These are phyloP conservation scores for Ilyonectria destructans DNA, from an alignment of 2,329 filamentous ascomycete species.

Conservation along the genomic window DNA sequence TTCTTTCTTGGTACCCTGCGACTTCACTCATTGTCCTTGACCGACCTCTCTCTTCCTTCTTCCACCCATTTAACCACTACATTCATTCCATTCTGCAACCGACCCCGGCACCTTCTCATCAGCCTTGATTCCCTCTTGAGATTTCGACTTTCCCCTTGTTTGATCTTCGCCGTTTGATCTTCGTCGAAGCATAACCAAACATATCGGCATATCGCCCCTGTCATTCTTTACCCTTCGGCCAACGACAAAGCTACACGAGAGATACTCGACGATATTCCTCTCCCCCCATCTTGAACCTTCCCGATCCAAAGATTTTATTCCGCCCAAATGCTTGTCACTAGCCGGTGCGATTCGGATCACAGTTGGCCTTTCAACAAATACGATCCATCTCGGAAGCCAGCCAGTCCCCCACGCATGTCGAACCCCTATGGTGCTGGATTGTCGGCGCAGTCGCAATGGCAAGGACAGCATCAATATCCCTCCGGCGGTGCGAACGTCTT, in stretches of 20 bases:
- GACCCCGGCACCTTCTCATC: slow-evolving; percentile 3
- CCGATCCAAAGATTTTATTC: slow-evolving; percentile 53
- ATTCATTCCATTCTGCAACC: slow-evolving; percentile 8
- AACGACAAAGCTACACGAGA: slow-evolving; percentile 1
- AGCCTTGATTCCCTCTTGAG: slow-evolving; percentile 23
- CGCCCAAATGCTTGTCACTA: slow-evolving; percentile 67
- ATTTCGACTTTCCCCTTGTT: slow-evolving; percentile 9
- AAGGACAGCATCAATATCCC: slow-evolving; percentile 69
- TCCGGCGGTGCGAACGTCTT: slow-evolving; percentile 63
- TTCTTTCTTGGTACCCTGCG: slow-evolving; percentile 15
- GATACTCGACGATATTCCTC: slow-evolving; percentile 17
- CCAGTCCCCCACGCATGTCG: slow-evolving; percentile 70
- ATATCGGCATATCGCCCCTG: slow-evolving; percentile 5
- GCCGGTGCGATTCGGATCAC: slow-evolving; percentile 68
- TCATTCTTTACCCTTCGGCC: not conserved
- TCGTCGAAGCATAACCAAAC: slow-evolving; percentile 1
- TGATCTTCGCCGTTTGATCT: slow-evolving; percentile 2
- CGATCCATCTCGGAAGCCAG: slow-evolving; percentile 63
- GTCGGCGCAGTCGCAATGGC: slow-evolving; percentile 72
- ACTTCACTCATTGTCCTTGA: slow-evolving; percentile 24
- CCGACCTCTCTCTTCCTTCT: slow-evolving; percentile 24
- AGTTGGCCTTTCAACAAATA: slow-evolving; percentile 71
- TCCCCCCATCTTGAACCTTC: slow-evolving; percentile 35
- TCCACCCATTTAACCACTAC: slow-evolving; percentile 22
- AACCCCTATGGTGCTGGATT: slow-evolving; percentile 68